Base-by-base conservation (phyloP, 257 asterid species). In the Phtheirospermum japonicum region DNA sequence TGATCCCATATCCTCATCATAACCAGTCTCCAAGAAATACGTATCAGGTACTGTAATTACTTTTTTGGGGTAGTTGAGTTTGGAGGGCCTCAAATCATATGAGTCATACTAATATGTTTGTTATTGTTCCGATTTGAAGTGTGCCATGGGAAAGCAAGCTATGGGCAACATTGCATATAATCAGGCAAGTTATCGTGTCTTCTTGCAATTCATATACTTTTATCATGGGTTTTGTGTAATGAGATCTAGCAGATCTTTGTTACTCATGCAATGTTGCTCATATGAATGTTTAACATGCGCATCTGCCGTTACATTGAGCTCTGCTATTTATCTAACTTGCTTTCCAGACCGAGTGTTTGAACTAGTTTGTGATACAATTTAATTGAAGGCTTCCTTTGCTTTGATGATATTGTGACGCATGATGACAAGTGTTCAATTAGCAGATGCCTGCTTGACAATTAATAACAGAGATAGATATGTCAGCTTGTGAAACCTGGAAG, bases 61-160 rank as follows among this genome's bases (percentile, higher is more conserved):
- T 42, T 60, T 51, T n/a, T 14, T 17, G 9, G 42, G 49, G 32
- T 13, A 20, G 26, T 40, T 26, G 61, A 13, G 7, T 63, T 45
- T 43, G 60, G 58, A 33, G 20, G 36, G 16, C 34, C 43, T 67
- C 36, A n/a, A 36, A 59, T 30, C 45, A 31, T 31, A 12, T 30
- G 19, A 20, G 37, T 64, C 54, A 30, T 71, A 37, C 46, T 54
- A 48, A 61, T 70, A 46, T 57, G 62, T 49, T 63, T 63, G 56
- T 45, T 40, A 11, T 71, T 63, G 64, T 51, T 63, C 62, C 68
- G 30, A 17, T 72, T 57, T 70, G 56, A 74, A 89, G 97, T 92
- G 99, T 79, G 99, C 99, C 33, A 92, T 92, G 97, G 99, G 99
- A 71, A 92, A 92, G 75, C 99, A 92, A 87, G 99, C 99, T 66